phyloP scores from a whole-genome alignment of 129 eudicot species.

The carrot (Daucus carota) region DNA sequence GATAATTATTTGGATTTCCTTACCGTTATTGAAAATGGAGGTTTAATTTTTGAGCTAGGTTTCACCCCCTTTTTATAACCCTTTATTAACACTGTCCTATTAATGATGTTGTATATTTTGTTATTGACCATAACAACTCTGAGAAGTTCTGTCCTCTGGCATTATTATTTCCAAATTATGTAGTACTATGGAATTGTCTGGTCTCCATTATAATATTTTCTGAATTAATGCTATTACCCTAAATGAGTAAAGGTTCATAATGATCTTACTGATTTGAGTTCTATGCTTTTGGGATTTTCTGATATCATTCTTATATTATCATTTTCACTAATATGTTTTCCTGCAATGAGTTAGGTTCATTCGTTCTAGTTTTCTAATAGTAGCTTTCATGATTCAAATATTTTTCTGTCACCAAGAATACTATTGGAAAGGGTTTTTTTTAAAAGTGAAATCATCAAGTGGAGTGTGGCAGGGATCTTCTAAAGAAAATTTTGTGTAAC shows the following conservation, averaged over 20 bases:
- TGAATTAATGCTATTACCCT: not conserved
- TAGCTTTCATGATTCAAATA: not conserved
- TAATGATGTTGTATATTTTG: not conserved
- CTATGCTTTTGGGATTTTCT: not conserved
- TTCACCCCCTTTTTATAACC: too few species aligned
- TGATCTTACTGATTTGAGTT: not conserved
- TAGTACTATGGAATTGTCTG: not conserved
- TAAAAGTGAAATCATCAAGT: not conserved
- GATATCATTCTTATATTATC: not conserved
- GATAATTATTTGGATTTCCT: not conserved
- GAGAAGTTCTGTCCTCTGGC: not conserved
- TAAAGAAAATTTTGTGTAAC: not conserved
- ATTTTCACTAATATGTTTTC: not conserved
- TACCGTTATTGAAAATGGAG: not conserved
- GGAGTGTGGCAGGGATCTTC: not conserved
- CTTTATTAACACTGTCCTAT: not conserved
- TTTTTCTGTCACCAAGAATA: not conserved
- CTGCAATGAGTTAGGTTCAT: not conserved
- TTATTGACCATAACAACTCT: not conserved
- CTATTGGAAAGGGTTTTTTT: not conserved
- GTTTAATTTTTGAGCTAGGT: not conserved
- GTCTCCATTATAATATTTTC: not conserved
- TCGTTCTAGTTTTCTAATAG: not conserved
- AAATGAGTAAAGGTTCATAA: not conserved
- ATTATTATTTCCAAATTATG: not conserved